Conservation (phyloP, 768 basidiomycete species). For the Suillus subalutaceus region DNA sequence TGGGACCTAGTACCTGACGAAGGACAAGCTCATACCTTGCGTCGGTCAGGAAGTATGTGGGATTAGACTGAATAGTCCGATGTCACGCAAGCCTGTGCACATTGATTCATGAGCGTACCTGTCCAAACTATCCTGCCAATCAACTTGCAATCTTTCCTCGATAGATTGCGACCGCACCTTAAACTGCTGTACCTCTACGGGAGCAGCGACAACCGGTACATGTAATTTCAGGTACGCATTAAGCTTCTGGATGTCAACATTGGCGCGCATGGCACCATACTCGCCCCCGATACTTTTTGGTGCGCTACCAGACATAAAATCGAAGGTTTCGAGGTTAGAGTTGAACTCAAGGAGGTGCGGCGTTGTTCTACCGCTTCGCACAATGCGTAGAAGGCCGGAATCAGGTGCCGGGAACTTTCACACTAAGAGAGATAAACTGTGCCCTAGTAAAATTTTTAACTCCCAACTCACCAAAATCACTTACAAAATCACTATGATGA, state of each 20-base stretch:
- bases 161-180: conserved; percentile 54
- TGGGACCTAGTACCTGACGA: neutral
- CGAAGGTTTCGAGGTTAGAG: neutral
- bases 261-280: conserved; percentile 72
- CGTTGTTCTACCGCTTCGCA: neutral
- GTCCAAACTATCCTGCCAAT: conserved; percentile 68
- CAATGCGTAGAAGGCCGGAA: neutral
- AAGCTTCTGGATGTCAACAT: conserved; percentile 64
- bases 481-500: neutral
- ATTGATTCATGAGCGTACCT: conserved; percentile 51
- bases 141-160: neutral
- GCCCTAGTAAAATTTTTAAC: neutral
- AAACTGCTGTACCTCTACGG: conserved; percentile 89
- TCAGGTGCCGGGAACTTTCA: conserved; percentile 1
- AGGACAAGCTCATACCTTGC: conserved; percentile 49
- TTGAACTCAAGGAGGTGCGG: neutral
- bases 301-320: conserved; percentile 25
- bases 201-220: conserved; percentile 57
- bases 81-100: conserved; percentile 1
- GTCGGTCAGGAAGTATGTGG: conserved; percentile 92
- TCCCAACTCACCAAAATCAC: neutral
- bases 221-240: conserved; percentile 64
- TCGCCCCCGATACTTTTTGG: conserved; percentile 68
- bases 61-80: conserved; percentile 71
- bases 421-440: neutral